phyloP scores from a whole-genome alignment of 139 green algal genomes.

The Tetraselmis striata region DNA sequence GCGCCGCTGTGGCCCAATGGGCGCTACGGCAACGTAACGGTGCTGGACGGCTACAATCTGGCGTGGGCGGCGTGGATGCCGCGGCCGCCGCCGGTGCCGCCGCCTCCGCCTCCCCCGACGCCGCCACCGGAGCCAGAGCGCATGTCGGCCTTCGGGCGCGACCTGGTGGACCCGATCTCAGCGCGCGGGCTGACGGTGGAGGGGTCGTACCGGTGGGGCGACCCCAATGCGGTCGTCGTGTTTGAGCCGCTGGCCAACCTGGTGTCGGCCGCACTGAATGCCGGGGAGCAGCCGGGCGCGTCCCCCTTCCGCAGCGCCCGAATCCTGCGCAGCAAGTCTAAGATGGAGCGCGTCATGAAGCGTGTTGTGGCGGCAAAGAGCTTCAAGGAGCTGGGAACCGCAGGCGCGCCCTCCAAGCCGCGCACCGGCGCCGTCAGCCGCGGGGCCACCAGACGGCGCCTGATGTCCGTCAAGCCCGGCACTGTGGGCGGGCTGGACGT shows the following conservation, averaged over 20 bases:
- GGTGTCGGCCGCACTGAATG: not conserved
- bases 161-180: not conserved
- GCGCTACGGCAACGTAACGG: too few relatives aligned
- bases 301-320: not conserved
- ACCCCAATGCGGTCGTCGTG: not conserved
- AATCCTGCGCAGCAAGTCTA: not conserved
- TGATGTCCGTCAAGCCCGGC: too few relatives aligned
- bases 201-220: not conserved
- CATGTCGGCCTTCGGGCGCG: not conserved
- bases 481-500: too few relatives aligned
- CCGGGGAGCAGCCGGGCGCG: not conserved
- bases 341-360: not conserved
- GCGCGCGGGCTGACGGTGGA: not conserved
- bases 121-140: not conserved
- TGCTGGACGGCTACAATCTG: not conserved
- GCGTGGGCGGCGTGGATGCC: not conserved
- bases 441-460: too few relatives aligned
- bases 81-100: too few relatives aligned
- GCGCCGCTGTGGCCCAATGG: too few relatives aligned
- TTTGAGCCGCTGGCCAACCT: not conserved
- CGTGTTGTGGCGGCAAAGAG: not conserved
- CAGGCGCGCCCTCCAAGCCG: too few relatives aligned
- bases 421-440: too few relatives aligned
- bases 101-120: not conserved
- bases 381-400: not conserved